Base-by-base conservation (phyloP, 2,329 filamentous ascomycete genomes). In the Xylariomycetidae sp. region DNA sequence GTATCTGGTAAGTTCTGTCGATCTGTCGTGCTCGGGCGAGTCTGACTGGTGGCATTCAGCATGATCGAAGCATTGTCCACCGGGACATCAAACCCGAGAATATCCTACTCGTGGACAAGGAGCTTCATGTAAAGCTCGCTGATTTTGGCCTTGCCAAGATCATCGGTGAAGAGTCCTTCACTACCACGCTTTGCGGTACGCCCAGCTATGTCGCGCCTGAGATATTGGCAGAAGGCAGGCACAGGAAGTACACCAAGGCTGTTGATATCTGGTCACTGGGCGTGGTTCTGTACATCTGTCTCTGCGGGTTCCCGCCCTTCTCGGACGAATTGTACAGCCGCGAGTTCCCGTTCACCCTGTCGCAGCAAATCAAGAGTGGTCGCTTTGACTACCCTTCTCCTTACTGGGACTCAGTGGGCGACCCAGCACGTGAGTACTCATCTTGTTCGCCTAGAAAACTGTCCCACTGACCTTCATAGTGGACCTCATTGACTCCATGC, bases 111-210 rank as follows among this genome's bases (percentile, higher is more conserved):
- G 79, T 83, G 5, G 87, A 95, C 60, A 87, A 86, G 52, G 73
- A 92, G 20, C 65, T 95, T 18, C 80, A 81, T 38, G 82, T 95
- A 43, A 98, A 98, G 63, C 66, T 98, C 40, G 92, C 89, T 14
- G 92, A 98, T 60, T 98, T 98, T 60, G 92, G 92, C 28, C 72
- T 98, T 23, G 90, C 92, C 25, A 98, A 98, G 64, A 96, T 98
- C 46, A 95, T 98, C 46, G 93, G 93, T 42, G 92, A 98, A 58
- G 88, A 95, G 56, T 95, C 90, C 0, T 98, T 98, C 56, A 96
- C 92, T 1, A 95, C 89, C 0, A 96, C 92, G 1, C 67, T 98
- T 43, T 92, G 92, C 57, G 92, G 92, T 43, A 98, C 92, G n/a
- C 92, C 90, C 5, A 92, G 85, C 59, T 95, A 98, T 56, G 90